Evolutionary conservation across 179 eudicot genomes (phyloP).

Genomic region (Spinacia oleracea): DNA sequence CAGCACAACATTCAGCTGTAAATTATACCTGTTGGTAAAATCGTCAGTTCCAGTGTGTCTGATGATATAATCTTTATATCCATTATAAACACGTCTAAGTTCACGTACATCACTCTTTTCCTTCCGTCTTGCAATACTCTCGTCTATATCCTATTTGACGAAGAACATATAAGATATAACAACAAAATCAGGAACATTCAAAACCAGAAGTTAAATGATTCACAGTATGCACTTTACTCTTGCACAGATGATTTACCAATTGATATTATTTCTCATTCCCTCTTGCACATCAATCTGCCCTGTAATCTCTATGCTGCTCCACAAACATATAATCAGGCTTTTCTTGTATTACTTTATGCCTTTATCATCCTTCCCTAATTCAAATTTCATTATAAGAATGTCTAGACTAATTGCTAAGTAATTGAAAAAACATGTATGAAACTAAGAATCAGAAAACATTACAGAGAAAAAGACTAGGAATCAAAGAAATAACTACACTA

Average conservation of each 20-base stretch:
- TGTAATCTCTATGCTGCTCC: no score
- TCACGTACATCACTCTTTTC: constrained; percentile 90
- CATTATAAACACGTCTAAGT: constrained; percentile 72
- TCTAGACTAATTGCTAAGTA: no score
- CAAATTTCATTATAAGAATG: no score
- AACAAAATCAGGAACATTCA: background rate
- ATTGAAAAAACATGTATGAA: no score
- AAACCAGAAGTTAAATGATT: background rate
- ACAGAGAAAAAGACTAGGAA: no score
- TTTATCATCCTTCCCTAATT: no score
- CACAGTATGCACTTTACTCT: background rate
- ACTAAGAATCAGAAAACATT: no score
- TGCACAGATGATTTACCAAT: background rate
- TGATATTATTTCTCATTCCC: no score
- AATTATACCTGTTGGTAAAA: constrained; percentile 60
- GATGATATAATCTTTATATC: constrained; percentile 61
- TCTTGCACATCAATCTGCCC: no score
- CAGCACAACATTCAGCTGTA: background rate
- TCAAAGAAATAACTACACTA: no score
- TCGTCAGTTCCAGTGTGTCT: constrained; percentile 65
- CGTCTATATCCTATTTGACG: constrained; percentile 65
- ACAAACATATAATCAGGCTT: no score
- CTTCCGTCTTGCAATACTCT: constrained; percentile 59
- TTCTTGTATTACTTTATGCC: no score
- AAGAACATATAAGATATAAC: constrained; percentile 1